Conservation (phyloP, 768 basidiomycete genomes). For the Dacryopinax primogenitus region DNA sequence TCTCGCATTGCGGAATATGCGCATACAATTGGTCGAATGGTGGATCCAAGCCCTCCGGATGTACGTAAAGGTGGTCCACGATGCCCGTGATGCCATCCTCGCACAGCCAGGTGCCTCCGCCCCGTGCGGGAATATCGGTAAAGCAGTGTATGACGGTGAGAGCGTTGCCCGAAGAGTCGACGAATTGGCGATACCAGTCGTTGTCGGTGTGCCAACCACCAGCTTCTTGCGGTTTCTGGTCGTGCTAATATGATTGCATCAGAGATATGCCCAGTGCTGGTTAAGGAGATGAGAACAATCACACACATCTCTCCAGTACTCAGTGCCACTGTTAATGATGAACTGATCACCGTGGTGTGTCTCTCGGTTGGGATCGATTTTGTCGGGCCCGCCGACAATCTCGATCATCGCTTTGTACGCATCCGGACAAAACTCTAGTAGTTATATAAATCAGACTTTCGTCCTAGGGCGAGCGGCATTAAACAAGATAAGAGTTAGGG, state of each 20-base stretch:
- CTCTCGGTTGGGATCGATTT: conserved; percentile 18
- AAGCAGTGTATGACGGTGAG: conserved; percentile 21
- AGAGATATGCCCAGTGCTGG: neutral
- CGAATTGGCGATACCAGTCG: conserved; percentile 22
- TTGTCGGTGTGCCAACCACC: conserved; percentile 20
- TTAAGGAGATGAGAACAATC: neutral
- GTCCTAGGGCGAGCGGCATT: no score
- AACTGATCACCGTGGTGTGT: conserved; percentile 20
- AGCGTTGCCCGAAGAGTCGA: conserved; percentile 20
- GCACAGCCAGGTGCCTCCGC: conserved; percentile 18
- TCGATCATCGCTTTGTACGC: conserved; percentile 19
- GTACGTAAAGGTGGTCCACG: conserved; percentile 15
- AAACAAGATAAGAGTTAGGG: neutral
- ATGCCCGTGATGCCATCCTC: conserved; percentile 20
- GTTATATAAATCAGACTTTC: no score
- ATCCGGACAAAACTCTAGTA: conserved; percentile 18
- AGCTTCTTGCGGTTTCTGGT: conserved; percentile 10
- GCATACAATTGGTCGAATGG: conserved; percentile 15
- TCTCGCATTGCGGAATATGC: conserved; percentile 14
- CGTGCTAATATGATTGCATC: conserved; percentile 3
- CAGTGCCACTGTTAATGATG: conserved; percentile 19
- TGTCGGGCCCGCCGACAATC: conserved; percentile 20
- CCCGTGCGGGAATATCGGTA: conserved; percentile 17
- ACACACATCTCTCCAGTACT: conserved; percentile 11
- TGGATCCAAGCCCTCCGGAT: conserved; percentile 20